Percentiles rank a stretch among this genome's conserved stretches.
Evolutionary conservation across 371 early-diverging fungal genomes (phyloP).

Genomic region (Mucor sp.): DNA sequence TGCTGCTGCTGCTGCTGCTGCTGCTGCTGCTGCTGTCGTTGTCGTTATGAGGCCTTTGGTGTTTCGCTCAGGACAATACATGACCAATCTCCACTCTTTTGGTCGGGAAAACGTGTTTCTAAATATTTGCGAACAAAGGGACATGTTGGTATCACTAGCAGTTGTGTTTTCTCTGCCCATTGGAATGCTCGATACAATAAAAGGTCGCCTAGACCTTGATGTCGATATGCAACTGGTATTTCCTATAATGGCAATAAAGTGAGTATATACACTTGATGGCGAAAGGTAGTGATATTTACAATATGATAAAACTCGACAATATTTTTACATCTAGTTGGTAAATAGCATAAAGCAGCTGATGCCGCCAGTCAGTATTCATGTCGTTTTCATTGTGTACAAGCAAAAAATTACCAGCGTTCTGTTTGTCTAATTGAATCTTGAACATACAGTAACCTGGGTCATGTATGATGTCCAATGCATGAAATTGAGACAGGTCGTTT

Average conservation of each 20-base stretch:
- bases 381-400: too few species aligned
- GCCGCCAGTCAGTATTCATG: neutral
- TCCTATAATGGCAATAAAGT: constrained; percentile 15
- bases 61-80: constrained; percentile 10
- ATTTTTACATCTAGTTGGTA: constrained; percentile 26
- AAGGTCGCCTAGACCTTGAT: constrained; percentile 31
- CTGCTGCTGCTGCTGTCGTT: neutral
- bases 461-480: constrained; percentile 21
- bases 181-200: constrained; percentile 28
- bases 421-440: constrained; percentile 23
- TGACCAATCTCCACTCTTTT: constrained; percentile 15
- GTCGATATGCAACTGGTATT: constrained; percentile 27
- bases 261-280: neutral
- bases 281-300: constrained; percentile 14
- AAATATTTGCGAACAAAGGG: constrained; percentile 25
- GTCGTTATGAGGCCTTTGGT: neutral
- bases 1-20: neutral
- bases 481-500: neutral
- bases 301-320: constrained; percentile 21
- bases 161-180: constrained; percentile 24
- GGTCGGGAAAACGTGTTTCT: constrained; percentile 16
- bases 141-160: constrained; percentile 30
- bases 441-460: constrained; percentile 28
- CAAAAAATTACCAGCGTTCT: constrained; percentile 18
- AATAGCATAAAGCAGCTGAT: constrained; percentile 33